Percentiles rank a stretch among this genome's conserved stretches.
These are phyloP conservation scores for Pulveroboletus sp. DNA, from an alignment of 768 basidiomycete species.

Conservation along the genomic window DNA sequence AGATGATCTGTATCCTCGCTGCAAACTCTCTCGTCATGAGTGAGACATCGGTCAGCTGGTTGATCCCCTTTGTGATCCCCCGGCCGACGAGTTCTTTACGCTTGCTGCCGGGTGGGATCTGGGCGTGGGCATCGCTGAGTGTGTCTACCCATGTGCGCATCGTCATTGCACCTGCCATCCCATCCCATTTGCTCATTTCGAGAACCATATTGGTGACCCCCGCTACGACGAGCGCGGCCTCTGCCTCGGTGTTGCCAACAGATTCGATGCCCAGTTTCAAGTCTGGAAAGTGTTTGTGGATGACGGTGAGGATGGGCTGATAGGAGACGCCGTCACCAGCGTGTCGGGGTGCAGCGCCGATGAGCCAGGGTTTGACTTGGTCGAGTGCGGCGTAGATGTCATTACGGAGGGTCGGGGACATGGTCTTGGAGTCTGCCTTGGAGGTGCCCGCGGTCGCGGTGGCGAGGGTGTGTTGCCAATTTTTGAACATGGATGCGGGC, in stretches of 20 bases:
- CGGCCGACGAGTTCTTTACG: slow-evolving; percentile 44
- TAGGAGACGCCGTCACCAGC: slow-evolving; percentile 57
- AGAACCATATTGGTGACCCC: slow-evolving; percentile 54
- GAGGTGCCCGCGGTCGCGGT: slow-evolving; percentile 20
- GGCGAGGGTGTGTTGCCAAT: slow-evolving; percentile 41
- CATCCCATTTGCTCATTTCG: slow-evolving; percentile 55
- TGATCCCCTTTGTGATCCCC: slow-evolving; percentile 51
- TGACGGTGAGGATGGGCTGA: slow-evolving; percentile 39
- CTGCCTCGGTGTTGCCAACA: slow-evolving; percentile 45
- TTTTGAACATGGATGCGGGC: slow-evolving; percentile 42
- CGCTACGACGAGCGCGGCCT: slow-evolving; percentile 48
- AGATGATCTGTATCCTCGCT: slow-evolving; percentile 52
- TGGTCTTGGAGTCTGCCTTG: slow-evolving; percentile 32
- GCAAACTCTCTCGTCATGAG: slow-evolving; percentile 56
- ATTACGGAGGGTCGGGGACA: slow-evolving; percentile 47
- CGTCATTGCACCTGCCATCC: slow-evolving; percentile 54
- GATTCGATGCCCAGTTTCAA: slow-evolving; percentile 44
- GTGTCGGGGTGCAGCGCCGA: slow-evolving; percentile 38
- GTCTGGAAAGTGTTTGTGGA: slow-evolving; percentile 51
- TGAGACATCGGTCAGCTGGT: slow-evolving; percentile 46
- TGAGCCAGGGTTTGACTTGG: slow-evolving; percentile 44
- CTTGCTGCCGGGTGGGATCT: slow-evolving; percentile 20
- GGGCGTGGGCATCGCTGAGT: slow-evolving; percentile 42
- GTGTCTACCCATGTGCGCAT: slow-evolving; percentile 54
- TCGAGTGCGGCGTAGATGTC: slow-evolving; percentile 52